Evolutionary conservation across 2,329 filamentous ascomycete species (phyloP), one percentile per base, ranked within the genome.

Genomic region (Aspergillus sp.): DNA sequence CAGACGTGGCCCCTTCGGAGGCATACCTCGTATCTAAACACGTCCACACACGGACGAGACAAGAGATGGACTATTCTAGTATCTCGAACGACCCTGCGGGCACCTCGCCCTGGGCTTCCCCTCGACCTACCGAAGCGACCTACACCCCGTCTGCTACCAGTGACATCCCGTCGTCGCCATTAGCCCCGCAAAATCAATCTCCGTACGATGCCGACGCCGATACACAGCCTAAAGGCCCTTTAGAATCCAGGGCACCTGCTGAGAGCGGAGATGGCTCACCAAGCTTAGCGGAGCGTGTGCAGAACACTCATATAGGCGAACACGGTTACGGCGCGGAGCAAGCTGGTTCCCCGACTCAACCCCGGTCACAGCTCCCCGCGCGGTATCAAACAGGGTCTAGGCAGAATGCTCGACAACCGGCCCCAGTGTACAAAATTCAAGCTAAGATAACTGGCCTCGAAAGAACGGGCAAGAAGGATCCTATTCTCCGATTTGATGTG

Each of bases 401-500:
- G 61, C 76, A 76, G 53, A 68, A 72, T 55, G 66, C 72, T 43
- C 74, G 74, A 49, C 78, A 73, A 76, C 80, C 86, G 48, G 85
- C 87, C 58, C 89, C 91, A 30, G 87, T 90, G 64, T 93, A 91
- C 78, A 94, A 92, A 78, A 85, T 99, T 43, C 93, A 97, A 75
- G 93, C 91, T 50, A 99, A 98, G 82, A 93, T 99, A 66, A 97
- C 93, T 0, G 93, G 91, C 2, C 82, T 99, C 52, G 95, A 99
- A 80, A 86, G 95, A 62, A 95, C 91, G 4, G 93, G 93, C 64
- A 93, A 96, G 78, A 99, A 98, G 79, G 95, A 99, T 72, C 93
- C 93, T 0, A 93, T 98, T 67, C 79, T 99, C 63, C 88, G 92
- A 70, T 99, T 99, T 75, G 95, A 99, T 79, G 92, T 98, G 66